Base-by-base conservation (phyloP, 257 asterid genomes). In the Thymus quinquecostatus region DNA sequence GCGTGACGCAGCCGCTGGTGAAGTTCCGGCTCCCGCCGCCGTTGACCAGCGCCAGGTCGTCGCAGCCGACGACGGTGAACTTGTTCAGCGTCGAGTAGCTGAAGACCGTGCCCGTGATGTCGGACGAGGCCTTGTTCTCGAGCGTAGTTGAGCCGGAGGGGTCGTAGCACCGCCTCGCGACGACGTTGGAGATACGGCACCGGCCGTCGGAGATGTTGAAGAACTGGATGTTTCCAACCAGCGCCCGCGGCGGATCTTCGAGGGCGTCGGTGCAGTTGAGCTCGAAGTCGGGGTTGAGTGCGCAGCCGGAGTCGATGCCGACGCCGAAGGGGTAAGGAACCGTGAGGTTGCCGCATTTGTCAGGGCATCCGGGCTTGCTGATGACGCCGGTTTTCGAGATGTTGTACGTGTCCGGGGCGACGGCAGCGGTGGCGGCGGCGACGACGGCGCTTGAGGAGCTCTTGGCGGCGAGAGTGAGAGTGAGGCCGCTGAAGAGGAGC, bases 61-160 rank as follows among this genome's bases (percentile, higher is more conserved):
- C 95, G 69, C 96, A 92, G 55, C 97, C 97, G 3, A 92, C 29
- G 34, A 85, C 85, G 1, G 79, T 77, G 79, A 86, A 87, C 70
- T 67, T 77, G 82, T 89, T 91, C 2, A 70, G 50, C 7, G 77
- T 76, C 1, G 97, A 87, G 76, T 83, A 89, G 74, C 82, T 82
- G 82, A 56, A 87, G 0, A 91, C 82, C 1, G 83, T 70, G 2
- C 27, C n/a, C 9, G 12, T 54, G 44, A 87, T 73, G 62, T 44
- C 7, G 1, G 80, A 65, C 53, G 83, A 75, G 51, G 91, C 48
- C 10, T 3, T 6, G 48, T 43, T 43, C 10, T 43, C 48, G 0
- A 1, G 36, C 3, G 67, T 55, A 5, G 69, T 1, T 0, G 61
- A 53, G 8, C 95, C 92, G 0, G 69, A 2, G 0, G 64, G 13